Percentiles rank a stretch among this genome's conserved stretches.
phyloP scores from a whole-genome alignment of 1,284 basidiomycete species.

The Ceratobasidium sp. region DNA sequence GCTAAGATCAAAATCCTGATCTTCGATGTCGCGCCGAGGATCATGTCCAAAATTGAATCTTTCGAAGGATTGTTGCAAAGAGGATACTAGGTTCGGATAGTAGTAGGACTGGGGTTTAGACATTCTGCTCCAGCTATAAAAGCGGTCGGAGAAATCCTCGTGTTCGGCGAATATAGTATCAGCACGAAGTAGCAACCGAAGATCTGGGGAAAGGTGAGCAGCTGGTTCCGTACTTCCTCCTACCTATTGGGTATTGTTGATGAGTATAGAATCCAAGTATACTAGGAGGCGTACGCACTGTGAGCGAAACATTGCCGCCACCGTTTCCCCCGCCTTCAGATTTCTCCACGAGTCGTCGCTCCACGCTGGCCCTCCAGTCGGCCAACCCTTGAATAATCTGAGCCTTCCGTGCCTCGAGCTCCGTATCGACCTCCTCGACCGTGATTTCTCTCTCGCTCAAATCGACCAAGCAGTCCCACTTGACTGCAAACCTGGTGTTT shows the following conservation, averaged over 20 bases:
- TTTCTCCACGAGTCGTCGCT: neutral
- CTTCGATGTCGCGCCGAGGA: neutral
- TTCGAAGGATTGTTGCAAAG: too few species aligned
- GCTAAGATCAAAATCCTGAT: neutral
- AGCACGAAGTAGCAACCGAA: slow-evolving; percentile 25
- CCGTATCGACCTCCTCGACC: neutral
- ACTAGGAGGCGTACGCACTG: neutral
- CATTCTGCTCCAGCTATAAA: neutral
- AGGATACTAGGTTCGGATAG: neutral
- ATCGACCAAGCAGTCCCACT: slow-evolving; percentile 21
- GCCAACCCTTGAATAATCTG: neutral
- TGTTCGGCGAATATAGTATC: slow-evolving; percentile 7
- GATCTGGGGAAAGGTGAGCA: neutral
- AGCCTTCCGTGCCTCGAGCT: neutral
- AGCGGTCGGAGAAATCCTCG: neutral
- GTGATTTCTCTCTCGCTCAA: slow-evolving; percentile 9
- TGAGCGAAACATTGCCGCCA: neutral
- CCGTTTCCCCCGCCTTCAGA: neutral
- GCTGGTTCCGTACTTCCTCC: neutral
- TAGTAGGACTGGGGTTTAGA: neutral
- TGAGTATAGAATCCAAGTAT: neutral
- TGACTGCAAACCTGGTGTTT: neutral
- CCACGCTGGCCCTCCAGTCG: slow-evolving; percentile 7
- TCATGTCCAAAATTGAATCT: neutral
- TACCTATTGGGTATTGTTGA: neutral